Conservation (phyloP, 306 rosid species). For the Vicia sativa region DNA sequence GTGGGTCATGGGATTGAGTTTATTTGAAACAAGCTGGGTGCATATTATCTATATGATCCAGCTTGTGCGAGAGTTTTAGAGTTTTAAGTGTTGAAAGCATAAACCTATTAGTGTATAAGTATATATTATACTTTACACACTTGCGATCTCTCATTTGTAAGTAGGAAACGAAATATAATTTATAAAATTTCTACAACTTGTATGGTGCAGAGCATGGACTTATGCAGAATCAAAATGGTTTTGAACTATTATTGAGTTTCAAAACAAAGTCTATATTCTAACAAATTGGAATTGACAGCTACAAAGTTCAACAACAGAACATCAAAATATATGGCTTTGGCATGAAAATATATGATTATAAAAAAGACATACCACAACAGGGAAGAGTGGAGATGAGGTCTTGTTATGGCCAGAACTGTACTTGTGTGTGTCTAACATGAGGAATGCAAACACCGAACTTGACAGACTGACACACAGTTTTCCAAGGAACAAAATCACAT, state of each 20-base stretch:
- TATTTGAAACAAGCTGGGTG: background rate
- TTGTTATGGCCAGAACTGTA: slow-evolving; percentile 78
- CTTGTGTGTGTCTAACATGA: slow-evolving; percentile 87
- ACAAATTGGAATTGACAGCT: no score
- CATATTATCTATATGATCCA: background rate
- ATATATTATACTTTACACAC: background rate
- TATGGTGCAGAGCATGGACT: background rate
- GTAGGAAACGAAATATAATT: background rate
- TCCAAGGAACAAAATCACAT: slow-evolving; percentile 91
- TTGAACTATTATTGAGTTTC: slow-evolving; percentile 3
- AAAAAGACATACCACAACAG: slow-evolving; percentile 77
- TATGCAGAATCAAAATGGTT: no score
- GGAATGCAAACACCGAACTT: slow-evolving; percentile 89
- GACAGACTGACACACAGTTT: slow-evolving; percentile 90
- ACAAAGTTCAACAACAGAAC: no score
- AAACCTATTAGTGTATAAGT: background rate
- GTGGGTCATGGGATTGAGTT: background rate
- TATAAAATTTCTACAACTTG: background rate
- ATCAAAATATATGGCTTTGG: background rate
- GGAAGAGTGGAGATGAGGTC: slow-evolving; percentile 94
- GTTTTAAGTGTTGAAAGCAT: background rate
- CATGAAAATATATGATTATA: slow-evolving; percentile 3
- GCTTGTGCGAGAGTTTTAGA: background rate
- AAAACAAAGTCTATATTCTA: background rate
- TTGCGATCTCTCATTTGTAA: background rate